These are phyloP conservation scores for Elaeis guineensis DNA, from an alignment of 176 grass and related monocot species.

Conservation along the genomic window DNA sequence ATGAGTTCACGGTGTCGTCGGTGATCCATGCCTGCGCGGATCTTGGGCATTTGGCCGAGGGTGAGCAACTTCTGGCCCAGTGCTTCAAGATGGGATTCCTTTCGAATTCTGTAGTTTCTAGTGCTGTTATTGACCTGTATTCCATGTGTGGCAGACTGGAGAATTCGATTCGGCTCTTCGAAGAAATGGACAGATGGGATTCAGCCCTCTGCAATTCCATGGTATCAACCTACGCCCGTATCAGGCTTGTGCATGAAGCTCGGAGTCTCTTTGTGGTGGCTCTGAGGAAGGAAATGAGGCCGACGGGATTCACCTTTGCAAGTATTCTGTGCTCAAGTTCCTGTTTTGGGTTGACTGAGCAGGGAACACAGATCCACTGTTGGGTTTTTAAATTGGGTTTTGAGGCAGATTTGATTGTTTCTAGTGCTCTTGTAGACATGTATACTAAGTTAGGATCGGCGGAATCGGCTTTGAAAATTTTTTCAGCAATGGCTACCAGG, in stretches of 20 bases:
- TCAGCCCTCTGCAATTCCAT: conserved; percentile 65
- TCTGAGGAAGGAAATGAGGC: conserved; percentile 45
- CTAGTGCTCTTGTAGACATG: conserved; percentile 65
- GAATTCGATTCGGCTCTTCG: conserved; percentile 43
- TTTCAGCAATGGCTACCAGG: conserved; percentile 26
- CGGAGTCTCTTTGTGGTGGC: conserved; percentile 43
- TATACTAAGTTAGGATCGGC: conserved; percentile 74
- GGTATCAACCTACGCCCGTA: conserved; percentile 51
- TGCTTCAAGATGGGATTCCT: conserved; percentile 55
- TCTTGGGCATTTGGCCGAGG: conserved; percentile 34
- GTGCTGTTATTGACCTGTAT: conserved; percentile 56
- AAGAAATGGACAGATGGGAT: conserved; percentile 41
- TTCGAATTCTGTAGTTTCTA: conserved; percentile 58
- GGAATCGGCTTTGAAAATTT: conserved; percentile 41
- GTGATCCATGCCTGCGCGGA: conserved; percentile 45
- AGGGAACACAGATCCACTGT: conserved; percentile 67
- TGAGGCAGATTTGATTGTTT: conserved; percentile 44
- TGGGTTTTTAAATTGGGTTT: conserved; percentile 66
- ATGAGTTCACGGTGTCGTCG: conserved; percentile 52
- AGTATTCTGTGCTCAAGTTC: conserved; percentile 65
- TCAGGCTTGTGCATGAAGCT: conserved; percentile 53
- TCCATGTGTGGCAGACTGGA: conserved; percentile 52
- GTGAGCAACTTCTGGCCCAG: conserved; percentile 66
- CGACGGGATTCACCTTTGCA: conserved; percentile 68
- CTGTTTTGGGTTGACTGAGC: conserved; percentile 50